phyloP scores from a whole-genome alignment of 2,329 filamentous ascomycete genomes.

The Xylaria sp. region DNA sequence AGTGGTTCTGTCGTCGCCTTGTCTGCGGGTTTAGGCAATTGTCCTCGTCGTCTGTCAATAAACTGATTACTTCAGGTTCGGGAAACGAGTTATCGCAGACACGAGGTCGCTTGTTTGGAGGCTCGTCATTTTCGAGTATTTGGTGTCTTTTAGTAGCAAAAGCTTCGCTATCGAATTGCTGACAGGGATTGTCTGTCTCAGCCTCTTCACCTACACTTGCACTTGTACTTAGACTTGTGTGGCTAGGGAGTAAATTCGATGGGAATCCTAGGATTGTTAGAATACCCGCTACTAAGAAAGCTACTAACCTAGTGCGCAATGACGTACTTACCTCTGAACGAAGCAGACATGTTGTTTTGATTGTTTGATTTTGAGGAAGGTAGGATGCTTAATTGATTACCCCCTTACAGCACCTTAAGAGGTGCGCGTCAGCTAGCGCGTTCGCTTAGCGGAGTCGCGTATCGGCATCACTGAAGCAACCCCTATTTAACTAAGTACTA shows the following conservation, averaged over 20 bases:
- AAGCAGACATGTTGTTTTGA: conserved; percentile 17
- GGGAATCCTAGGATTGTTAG: conserved; percentile 13
- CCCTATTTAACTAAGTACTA: background rate
- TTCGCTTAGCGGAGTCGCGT: conserved; percentile 5
- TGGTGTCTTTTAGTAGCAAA: background rate
- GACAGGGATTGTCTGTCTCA: background rate
- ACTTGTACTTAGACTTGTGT: background rate
- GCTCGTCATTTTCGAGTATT: conserved; percentile 1
- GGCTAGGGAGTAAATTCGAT: conserved; percentile 2
- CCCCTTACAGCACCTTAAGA: background rate
- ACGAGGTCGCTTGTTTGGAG: conserved; percentile 27
- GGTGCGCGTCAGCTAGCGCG: background rate
- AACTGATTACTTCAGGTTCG: conserved; percentile 29
- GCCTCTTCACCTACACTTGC: background rate
- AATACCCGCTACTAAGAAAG: background rate
- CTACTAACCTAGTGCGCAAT: background rate
- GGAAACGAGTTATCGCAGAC: background rate
- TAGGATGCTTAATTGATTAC: background rate
- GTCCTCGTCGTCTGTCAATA: conserved; percentile 21
- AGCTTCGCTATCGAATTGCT: background rate
- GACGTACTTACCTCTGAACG: conserved; percentile 20
- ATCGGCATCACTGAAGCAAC: background rate
- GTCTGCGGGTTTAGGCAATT: background rate
- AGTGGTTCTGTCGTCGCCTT: background rate
- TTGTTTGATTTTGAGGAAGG: conserved; percentile 10